Conservation (phyloP, 2,329 filamentous ascomycete species). For the Fusarium sp. region DNA sequence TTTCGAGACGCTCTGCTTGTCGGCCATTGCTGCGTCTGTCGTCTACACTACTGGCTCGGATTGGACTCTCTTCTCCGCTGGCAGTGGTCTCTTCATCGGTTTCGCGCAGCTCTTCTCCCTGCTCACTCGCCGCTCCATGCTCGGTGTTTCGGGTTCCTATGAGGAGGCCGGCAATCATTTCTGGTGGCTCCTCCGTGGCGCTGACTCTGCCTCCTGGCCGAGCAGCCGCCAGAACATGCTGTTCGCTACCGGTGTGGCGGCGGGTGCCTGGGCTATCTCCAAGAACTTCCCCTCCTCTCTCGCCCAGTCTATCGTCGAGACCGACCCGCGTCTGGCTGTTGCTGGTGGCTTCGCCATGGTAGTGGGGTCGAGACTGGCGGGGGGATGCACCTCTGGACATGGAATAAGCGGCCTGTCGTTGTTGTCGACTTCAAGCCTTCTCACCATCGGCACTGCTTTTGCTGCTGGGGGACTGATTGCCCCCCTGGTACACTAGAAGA, state of each 20-base stretch:
- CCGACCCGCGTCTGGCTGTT: conserved; percentile 59
- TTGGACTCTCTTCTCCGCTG: conserved; percentile 59
- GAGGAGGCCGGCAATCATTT: conserved; percentile 73
- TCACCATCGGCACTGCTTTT: conserved; percentile 74
- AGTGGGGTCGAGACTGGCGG: conserved; percentile 73
- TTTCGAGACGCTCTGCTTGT: conserved; percentile 61
- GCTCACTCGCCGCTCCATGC: conserved; percentile 65
- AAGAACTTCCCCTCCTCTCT: conserved; percentile 52
- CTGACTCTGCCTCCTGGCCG: conserved; percentile 44
- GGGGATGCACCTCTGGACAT: conserved; percentile 79
- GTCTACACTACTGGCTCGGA: conserved; percentile 46
- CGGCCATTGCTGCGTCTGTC: conserved; percentile 58
- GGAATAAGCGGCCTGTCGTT: conserved; percentile 78
- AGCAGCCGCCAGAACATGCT: conserved; percentile 61
- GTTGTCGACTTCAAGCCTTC: conserved; percentile 73
- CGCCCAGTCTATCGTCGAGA: conserved; percentile 45
- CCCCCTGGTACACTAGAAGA: conserved; percentile 47
- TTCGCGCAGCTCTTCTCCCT: conserved; percentile 71
- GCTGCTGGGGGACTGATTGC: conserved; percentile 60
- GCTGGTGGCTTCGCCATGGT: conserved; percentile 72
- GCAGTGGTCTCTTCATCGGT: conserved; percentile 73
- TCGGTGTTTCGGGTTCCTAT: conserved; percentile 75
- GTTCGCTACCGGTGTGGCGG: conserved; percentile 68
- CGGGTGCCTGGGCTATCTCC: conserved; percentile 61
- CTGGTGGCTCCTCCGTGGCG: conserved; percentile 59